phyloP scores from a whole-genome alignment of 805 yeast species.

The Metschnikowia santaceciliae region DNA sequence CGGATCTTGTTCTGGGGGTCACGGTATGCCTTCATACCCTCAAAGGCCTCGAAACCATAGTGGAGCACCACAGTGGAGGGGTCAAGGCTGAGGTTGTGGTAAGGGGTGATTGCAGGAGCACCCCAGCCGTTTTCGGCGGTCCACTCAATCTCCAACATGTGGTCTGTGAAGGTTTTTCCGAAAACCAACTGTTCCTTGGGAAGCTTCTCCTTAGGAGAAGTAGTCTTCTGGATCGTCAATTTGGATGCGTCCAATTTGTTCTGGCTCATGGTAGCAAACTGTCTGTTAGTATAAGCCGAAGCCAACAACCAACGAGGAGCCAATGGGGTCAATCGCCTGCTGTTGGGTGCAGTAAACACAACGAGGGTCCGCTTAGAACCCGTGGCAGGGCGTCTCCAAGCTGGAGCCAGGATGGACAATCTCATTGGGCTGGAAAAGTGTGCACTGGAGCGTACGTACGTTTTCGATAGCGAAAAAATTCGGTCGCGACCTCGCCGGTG shows the following conservation, averaged over 20 bases:
- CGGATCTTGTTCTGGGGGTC: constrained; percentile 54
- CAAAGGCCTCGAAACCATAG: constrained; percentile 92
- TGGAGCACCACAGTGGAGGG: constrained; percentile 92
- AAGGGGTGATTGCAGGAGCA: constrained; percentile 83
- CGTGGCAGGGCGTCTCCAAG: too few species aligned
- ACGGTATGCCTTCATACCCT: constrained; percentile 90
- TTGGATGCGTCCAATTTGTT: constrained; percentile 38
- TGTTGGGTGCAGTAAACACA: too few species aligned
- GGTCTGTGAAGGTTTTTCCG: constrained; percentile 68
- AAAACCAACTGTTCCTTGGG: constrained; percentile 40
- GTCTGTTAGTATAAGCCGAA: constrained; percentile 9
- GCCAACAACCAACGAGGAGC: too few species aligned
- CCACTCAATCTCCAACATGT: constrained; percentile 89
- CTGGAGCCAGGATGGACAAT: background rate
- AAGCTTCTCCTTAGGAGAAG: constrained; percentile 32
- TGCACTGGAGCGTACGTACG: background rate
- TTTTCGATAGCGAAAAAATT: constrained; percentile 2
- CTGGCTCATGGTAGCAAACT: constrained; percentile 17
- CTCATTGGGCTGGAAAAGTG: background rate
- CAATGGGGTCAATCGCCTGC: too few species aligned
- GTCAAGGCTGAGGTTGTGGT: constrained; percentile 69
- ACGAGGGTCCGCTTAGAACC: too few species aligned
- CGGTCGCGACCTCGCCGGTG: background rate
- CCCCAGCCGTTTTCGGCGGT: constrained; percentile 75
- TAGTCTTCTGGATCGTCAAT: constrained; percentile 34